phyloP scores from a whole-genome alignment of 2,329 filamentous ascomycete species.

The Aspergillus latus region DNA sequence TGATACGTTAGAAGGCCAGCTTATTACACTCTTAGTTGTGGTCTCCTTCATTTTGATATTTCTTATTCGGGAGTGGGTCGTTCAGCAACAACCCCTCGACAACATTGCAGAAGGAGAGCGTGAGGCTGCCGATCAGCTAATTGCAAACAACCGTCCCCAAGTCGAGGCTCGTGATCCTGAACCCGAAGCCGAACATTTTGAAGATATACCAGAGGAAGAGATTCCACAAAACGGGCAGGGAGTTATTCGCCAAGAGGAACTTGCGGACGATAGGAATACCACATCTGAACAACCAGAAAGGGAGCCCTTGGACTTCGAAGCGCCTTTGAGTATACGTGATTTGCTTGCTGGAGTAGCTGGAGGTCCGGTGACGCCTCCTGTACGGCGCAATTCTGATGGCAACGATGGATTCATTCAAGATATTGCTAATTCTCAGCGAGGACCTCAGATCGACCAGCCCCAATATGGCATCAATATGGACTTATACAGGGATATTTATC shows the following conservation, averaged over 20 bases:
- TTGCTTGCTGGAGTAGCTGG: constrained; percentile 8
- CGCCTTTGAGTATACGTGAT: background rate
- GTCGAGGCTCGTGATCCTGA: constrained; percentile 15
- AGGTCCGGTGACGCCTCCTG: background rate
- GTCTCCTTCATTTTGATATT: constrained; percentile 96
- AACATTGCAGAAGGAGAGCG: constrained; percentile 66
- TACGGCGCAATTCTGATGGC: no score
- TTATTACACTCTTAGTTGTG: constrained; percentile 89
- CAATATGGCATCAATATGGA: constrained; percentile 43
- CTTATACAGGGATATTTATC: constrained; percentile 57
- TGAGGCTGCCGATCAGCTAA: constrained; percentile 52
- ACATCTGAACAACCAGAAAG: constrained; percentile 14
- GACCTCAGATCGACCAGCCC: constrained; percentile 13
- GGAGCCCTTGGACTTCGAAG: constrained; percentile 7
- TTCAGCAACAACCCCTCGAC: constrained; percentile 92
- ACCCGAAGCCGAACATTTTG: constrained; percentile 15
- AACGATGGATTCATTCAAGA: no score
- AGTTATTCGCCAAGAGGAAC: constrained; percentile 15
- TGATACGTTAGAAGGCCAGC: constrained; percentile 83
- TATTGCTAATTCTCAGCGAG: background rate
- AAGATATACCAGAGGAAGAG: constrained; percentile 16
- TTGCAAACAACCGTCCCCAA: constrained; percentile 38
- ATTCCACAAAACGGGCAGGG: constrained; percentile 1
- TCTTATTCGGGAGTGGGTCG: constrained; percentile 93
- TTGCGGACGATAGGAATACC: constrained; percentile 9